A percentile compares a stretch with the other conserved stretches of the same genome.
These are phyloP conservation scores for Paraconiothyrium brasiliense DNA, from an alignment of 2,329 filamentous ascomycete genomes.

Conservation along the genomic window DNA sequence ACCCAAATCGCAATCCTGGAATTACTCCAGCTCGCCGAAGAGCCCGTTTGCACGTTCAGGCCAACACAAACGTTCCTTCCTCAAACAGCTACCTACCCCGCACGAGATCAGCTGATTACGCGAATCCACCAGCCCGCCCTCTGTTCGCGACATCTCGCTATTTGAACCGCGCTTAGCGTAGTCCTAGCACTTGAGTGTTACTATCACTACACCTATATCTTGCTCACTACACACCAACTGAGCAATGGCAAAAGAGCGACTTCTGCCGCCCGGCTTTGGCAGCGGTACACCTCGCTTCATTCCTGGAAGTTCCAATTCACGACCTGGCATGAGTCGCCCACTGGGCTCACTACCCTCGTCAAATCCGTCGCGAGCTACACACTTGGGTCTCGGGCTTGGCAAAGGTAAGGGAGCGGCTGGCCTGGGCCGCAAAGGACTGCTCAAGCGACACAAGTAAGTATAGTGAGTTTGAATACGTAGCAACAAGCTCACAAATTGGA, in stretches of 20 bases:
- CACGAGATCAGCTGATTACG: conserved; percentile 7
- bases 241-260: neutral
- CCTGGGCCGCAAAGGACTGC: conserved; percentile 9
- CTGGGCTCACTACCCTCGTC: neutral
- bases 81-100: neutral
- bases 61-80: neutral
- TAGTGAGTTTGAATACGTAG: neutral
- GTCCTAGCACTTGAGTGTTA: too few species aligned
- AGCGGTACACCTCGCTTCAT: neutral
- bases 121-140: neutral
- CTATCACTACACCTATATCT: neutral
- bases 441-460: conserved; percentile 40
- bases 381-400: conserved; percentile 32
- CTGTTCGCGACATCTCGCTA: conserved; percentile 1
- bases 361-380: conserved; percentile 20
- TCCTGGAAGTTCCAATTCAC: neutral
- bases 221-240: neutral
- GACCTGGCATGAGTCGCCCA: neutral
- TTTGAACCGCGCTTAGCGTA: neutral
- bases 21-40: neutral
- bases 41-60: neutral
- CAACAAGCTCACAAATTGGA: conserved; percentile 18
- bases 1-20: neutral
- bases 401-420: conserved; percentile 26
- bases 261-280: neutral